phyloP scores from a whole-genome alignment of 768 basidiomycete species.

The Xanthoconium stramineum region DNA sequence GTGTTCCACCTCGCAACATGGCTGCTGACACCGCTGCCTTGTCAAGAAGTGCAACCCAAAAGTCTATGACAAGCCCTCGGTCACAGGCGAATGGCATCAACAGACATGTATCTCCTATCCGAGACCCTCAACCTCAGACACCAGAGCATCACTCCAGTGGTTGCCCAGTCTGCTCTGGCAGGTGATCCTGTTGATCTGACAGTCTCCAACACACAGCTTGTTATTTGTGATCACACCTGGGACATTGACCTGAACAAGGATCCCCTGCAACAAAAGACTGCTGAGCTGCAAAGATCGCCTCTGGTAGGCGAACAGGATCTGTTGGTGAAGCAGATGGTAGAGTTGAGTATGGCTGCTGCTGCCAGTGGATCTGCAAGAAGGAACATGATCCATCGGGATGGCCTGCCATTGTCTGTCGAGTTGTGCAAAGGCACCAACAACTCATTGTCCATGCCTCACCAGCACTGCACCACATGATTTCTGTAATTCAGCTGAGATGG shows the following conservation, averaged over 20 bases:
- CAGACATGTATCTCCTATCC: slow-evolving; percentile 25
- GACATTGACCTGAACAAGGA: slow-evolving; percentile 62
- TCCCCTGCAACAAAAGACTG: slow-evolving; percentile 39
- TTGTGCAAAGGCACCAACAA: slow-evolving; percentile 27
- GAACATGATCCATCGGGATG: slow-evolving; percentile 27
- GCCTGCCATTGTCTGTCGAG: slow-evolving; percentile 17
- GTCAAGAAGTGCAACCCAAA: slow-evolving; percentile 31
- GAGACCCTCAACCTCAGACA: slow-evolving; percentile 20
- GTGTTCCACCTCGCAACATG: slow-evolving; percentile 39
- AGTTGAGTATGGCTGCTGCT: slow-evolving; percentile 37
- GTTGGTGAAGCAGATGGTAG: slow-evolving; percentile 62
- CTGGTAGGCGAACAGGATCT: slow-evolving; percentile 53
- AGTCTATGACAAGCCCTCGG: slow-evolving; percentile 24
- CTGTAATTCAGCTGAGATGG: slow-evolving; percentile 68
- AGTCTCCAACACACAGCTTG: slow-evolving; percentile 57
- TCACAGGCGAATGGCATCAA: slow-evolving; percentile 33
- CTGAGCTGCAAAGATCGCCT: slow-evolving; percentile 23
- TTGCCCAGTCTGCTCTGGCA: slow-evolving; percentile 35
- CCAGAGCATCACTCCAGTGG: slow-evolving; percentile 20
- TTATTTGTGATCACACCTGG: slow-evolving; percentile 66
- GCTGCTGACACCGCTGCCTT: slow-evolving; percentile 30
- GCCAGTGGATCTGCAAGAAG: slow-evolving; percentile 13
- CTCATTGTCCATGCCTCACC: slow-evolving; percentile 22
- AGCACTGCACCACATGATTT: slow-evolving; percentile 49
- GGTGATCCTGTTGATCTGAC: slow-evolving; percentile 60